Conservation (phyloP, 2,329 filamentous ascomycete species). For the Domatiomyces globalis region DNA sequence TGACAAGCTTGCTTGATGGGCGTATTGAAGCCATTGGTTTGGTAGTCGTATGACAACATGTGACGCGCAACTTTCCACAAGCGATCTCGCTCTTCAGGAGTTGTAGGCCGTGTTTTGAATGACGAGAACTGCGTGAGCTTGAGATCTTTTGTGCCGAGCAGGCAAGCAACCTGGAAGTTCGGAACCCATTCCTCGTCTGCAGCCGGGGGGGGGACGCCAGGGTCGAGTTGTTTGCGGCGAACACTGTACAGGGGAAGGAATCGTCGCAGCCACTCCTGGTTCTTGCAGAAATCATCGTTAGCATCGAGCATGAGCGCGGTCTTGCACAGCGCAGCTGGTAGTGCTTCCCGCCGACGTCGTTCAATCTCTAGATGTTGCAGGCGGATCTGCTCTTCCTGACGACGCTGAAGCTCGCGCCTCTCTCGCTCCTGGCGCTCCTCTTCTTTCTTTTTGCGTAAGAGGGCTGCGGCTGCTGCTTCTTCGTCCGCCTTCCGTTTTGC, state of each 20-base stretch:
- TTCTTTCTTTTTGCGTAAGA: slow-evolving; percentile 29
- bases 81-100: slow-evolving; percentile 29
- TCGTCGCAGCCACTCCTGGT: slow-evolving; percentile 29
- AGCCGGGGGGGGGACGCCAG: slow-evolving; percentile 23
- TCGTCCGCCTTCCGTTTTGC: slow-evolving; percentile 9
- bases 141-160: slow-evolving; percentile 36
- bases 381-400: slow-evolving; percentile 28
- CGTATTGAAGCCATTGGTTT: slow-evolving; percentile 24
- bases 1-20: slow-evolving; percentile 27
- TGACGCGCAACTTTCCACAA: slow-evolving; percentile 35
- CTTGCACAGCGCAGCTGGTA: slow-evolving; percentile 32
- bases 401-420: slow-evolving; percentile 23
- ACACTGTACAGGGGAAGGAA: slow-evolving; percentile 35
- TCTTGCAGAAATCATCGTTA: slow-evolving; percentile 29
- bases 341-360: slow-evolving; percentile 31
- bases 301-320: slow-evolving; percentile 33
- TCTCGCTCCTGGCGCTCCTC: slow-evolving; percentile 31
- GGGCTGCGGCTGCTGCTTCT: slow-evolving; percentile 15
- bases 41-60: slow-evolving; percentile 31
- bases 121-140: slow-evolving; percentile 32
- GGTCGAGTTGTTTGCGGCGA: slow-evolving; percentile 30
- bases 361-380: slow-evolving; percentile 32
- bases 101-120: slow-evolving; percentile 30
- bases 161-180: slow-evolving; percentile 35
- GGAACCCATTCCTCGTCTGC: slow-evolving; percentile 35